phyloP scores from a whole-genome alignment of 805 yeast genomes.

The Candida easanensis region DNA sequence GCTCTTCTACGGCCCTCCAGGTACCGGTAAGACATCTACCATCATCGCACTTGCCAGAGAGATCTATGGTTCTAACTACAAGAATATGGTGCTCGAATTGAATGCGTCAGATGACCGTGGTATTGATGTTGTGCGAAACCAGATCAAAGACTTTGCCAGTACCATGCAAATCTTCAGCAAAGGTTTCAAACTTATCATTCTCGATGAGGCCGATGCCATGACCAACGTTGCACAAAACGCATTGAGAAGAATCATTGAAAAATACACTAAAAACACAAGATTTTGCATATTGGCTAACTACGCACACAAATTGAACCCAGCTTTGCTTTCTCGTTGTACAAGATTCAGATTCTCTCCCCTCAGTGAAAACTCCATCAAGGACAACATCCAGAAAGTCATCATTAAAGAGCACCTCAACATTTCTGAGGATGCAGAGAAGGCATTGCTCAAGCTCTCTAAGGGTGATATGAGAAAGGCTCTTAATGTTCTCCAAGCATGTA shows the following conservation, averaged over 20 bases:
- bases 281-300: slow-evolving; percentile 95
- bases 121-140: slow-evolving; percentile 96
- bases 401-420: slow-evolving; percentile 63
- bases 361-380: slow-evolving; percentile 59
- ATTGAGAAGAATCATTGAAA: slow-evolving; percentile 75
- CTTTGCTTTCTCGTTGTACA: slow-evolving; percentile 90
- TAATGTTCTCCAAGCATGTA: slow-evolving; percentile 91
- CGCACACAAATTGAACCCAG: slow-evolving; percentile 94
- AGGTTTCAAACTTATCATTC: slow-evolving; percentile 85
- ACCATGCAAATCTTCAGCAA: slow-evolving; percentile 88
- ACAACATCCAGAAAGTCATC: slow-evolving; percentile 67
- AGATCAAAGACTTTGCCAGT: slow-evolving; percentile 92
- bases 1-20: slow-evolving; percentile 93
- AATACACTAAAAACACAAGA: slow-evolving; percentile 90
- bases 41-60: slow-evolving; percentile 85
- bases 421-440: slow-evolving; percentile 53
- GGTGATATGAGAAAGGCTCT: slow-evolving; percentile 97
- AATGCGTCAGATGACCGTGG: slow-evolving; percentile 98
- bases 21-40: slow-evolving; percentile 90
- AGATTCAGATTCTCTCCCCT: slow-evolving; percentile 91
- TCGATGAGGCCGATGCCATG: slow-evolving; percentile 97
- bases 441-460: slow-evolving; percentile 69
- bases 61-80: slow-evolving; percentile 77
- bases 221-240: slow-evolving; percentile 85
- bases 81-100: slow-evolving; percentile 88